A percentile compares a stretch with the other conserved stretches of the same genome.
Evolutionary conservation across 345 rosid species (phyloP).

Genomic region (Hibiscus syriacus): DNA sequence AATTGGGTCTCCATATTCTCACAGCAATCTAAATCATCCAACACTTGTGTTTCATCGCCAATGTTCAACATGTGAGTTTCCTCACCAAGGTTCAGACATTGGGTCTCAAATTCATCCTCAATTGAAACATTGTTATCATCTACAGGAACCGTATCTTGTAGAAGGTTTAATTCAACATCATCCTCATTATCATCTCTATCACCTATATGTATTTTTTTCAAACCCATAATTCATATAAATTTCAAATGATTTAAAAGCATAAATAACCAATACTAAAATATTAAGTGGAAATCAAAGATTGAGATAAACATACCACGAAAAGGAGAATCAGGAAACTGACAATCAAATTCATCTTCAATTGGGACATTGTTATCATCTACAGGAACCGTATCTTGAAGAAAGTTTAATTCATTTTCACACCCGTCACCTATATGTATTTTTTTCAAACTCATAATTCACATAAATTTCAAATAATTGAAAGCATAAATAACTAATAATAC

Average conservation of each 20-base stretch:
- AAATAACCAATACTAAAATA: background rate
- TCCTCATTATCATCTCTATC: constrained; percentile 12
- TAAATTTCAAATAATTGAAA: too few relatives aligned
- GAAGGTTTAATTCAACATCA: background rate
- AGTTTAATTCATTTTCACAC: too few relatives aligned
- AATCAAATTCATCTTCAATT: constrained; percentile 24
- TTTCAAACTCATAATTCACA: too few relatives aligned
- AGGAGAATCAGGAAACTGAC: constrained; percentile 13
- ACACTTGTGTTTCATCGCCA: constrained; percentile 13
- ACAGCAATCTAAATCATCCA: constrained; percentile 20
- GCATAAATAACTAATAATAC: too few relatives aligned
- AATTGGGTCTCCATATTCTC: constrained; percentile 18
- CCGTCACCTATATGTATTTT: too few relatives aligned
- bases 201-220: constrained; percentile 6
- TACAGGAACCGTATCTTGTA: constrained; percentile 15
- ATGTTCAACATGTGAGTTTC: constrained; percentile 15
- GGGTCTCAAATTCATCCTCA: constrained; percentile 27
- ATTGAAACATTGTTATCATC: constrained; percentile 16
- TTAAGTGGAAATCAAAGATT: background rate
- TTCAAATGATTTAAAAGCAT: background rate
- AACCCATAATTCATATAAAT: background rate
- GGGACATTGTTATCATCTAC: too few relatives aligned
- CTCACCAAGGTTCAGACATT: constrained; percentile 7
- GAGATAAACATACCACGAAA: constrained; percentile 19
- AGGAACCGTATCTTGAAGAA: too few relatives aligned